Conservation (phyloP, 2,329 filamentous ascomycete genomes). For the Ophiocordyceps unilateralis region DNA sequence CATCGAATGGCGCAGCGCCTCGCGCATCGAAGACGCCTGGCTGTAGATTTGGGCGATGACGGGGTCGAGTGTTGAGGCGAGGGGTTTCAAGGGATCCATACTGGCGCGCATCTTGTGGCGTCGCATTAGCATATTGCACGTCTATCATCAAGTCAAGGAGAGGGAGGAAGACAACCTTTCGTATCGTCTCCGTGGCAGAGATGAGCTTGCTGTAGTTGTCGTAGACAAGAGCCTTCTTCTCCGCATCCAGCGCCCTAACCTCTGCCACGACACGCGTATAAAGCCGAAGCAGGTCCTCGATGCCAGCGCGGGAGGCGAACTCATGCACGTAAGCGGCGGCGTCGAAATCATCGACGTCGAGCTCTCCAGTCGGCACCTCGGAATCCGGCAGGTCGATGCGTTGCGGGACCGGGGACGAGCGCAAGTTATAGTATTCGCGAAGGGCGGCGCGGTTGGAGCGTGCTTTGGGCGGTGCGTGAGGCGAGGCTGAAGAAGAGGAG, state of each 20-base stretch:
- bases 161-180: conserved; percentile 26
- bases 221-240: conserved; percentile 93
- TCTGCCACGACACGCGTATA: conserved; percentile 62
- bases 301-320: conserved; percentile 41
- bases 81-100: conserved; percentile 64
- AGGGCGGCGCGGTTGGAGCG: conserved; percentile 66
- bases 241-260: conserved; percentile 78
- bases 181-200: conserved; percentile 88
- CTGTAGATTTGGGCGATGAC: conserved; percentile 61
- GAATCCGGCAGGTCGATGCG: conserved; percentile 28
- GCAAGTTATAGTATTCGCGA: conserved; percentile 84
- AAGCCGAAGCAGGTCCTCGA: conserved; percentile 51
- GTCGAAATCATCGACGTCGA: conserved; percentile 60
- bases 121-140: background rate
- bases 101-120: conserved; percentile 49
- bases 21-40: conserved; percentile 36
- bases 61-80: conserved; percentile 54
- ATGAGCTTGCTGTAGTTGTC: conserved; percentile 98
- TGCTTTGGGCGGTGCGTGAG: conserved; percentile 31
- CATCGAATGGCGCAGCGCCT: conserved; percentile 29
- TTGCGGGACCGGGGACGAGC: conserved; percentile 18
- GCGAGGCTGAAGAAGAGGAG: conserved; percentile 55
- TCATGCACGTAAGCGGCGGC: conserved; percentile 49
- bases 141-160: background rate
- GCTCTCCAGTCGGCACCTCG: conserved; percentile 48